Percentiles rank a stretch among this genome's conserved stretches.
These are phyloP conservation scores for Sarocladiaceae sp. DNA, from an alignment of 2,329 filamentous ascomycete genomes.

Conservation along the genomic window DNA sequence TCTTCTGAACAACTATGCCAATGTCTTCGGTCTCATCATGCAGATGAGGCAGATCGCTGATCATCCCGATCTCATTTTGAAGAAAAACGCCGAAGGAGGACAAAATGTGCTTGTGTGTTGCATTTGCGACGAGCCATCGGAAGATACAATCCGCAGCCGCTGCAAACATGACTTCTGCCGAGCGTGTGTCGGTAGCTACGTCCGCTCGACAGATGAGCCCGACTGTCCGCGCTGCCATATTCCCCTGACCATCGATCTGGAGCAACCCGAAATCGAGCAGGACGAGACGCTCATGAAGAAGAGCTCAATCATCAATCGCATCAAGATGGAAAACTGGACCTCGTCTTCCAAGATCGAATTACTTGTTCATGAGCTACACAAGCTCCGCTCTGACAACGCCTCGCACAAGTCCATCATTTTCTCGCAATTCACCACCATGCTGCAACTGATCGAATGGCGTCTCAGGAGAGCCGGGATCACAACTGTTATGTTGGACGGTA, in stretches of 20 bases:
- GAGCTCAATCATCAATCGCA: conserved; percentile 95
- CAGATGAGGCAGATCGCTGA: conserved; percentile 98
- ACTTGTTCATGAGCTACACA: conserved; percentile 88
- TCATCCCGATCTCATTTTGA: conserved; percentile 88
- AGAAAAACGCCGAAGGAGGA: conserved; percentile 77
- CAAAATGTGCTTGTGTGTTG: conserved; percentile 89
- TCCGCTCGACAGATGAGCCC: conserved; percentile 68
- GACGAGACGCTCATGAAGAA: conserved; percentile 85
- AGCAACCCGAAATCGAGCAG: conserved; percentile 92
- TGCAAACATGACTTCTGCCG: conserved; percentile 74
- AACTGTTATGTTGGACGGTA: conserved; percentile 96
- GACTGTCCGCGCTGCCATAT: conserved; percentile 94
- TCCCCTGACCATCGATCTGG: conserved; percentile 79
- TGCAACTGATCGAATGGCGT: conserved; percentile 95
- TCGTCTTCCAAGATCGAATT: conserved; percentile 98
- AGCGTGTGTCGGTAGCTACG: conserved; percentile 42
- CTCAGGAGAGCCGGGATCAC: conserved; percentile 94
- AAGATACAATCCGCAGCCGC: conserved; percentile 85
- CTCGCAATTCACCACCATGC: conserved; percentile 94
- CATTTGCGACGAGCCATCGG: conserved; percentile 93
- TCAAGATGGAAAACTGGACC: conserved; percentile 98
- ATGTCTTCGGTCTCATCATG: conserved; percentile 98
- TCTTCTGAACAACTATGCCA: conserved; percentile 94
- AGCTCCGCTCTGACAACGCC: conserved; percentile 83
- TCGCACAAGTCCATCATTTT: conserved; percentile 97